phyloP scores from a whole-genome alignment of 2,329 filamentous ascomycete species.

The Cladophialophora psammophila region DNA sequence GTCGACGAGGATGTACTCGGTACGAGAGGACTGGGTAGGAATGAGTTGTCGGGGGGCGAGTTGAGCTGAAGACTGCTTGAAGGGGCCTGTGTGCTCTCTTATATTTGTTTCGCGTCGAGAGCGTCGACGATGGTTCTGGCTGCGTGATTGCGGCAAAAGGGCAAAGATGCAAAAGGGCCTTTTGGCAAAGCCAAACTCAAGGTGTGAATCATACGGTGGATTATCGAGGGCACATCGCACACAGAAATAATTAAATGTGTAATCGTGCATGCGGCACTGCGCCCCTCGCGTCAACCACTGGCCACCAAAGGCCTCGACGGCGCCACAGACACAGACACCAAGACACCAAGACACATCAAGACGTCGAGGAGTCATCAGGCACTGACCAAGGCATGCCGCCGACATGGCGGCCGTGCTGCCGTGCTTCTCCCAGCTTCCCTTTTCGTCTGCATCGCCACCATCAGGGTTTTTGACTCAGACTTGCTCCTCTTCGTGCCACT shows the following conservation, averaged over 20 bases:
- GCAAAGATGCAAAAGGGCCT: background rate
- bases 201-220: no score
- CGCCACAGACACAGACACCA: background rate
- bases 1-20: background rate
- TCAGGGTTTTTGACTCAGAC: no score
- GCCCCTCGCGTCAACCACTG: background rate
- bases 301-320: background rate
- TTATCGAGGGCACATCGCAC: no score
- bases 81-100: background rate
- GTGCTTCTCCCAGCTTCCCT: no score
- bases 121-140: background rate
- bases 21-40: background rate
- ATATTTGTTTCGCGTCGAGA: background rate
- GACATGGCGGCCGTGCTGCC: no score
- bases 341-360: no score
- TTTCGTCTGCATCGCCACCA: no score
- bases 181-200: no score
- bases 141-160: no score
- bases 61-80: background rate
- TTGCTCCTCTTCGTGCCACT: no score
- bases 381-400: no score
- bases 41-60: background rate
- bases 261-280: constrained; percentile 9
- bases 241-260: constrained; percentile 10
- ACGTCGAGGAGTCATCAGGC: no score